Evolutionary conservation across 2,329 filamentous ascomycete genomes (phyloP), one percentile per base, ranked within the genome.

Genomic region (Macrophomina phaseolina): DNA sequence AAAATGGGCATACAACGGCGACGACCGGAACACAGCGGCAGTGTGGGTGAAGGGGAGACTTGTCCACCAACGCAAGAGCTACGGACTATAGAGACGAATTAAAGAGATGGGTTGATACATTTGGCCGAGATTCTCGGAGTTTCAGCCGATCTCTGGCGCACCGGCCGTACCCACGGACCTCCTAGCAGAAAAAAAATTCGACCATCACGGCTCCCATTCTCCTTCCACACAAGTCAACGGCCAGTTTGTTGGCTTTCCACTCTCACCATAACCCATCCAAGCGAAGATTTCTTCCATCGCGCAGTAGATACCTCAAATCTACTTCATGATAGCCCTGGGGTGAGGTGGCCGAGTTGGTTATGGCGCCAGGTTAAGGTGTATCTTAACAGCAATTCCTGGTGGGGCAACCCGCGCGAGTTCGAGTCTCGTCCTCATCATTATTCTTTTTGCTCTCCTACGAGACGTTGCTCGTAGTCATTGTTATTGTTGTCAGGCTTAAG

Each of bases 1-100:
- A 63, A 99, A 99, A 83, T 99, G 95, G 95, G 83, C 98, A 68
- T 99, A 91, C 80, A 91, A 88, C 70, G 95, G 95, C 0, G 94
- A 98, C 81, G 95, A 98, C 80, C 84, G 94, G 71, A 98, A 98
- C 78, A 94, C 93, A 2, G 85, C 85, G 72, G 89, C 85, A 71
- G 95, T 99, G 5, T 99, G 94, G 94, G 93, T 98, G 1, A 89
- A 85, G 75, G 95, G 95, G 2, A 81, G 88, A 69, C 52, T 65
- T 11, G 63, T 65, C n/a, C 63, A 65, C 42, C 51, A 58, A 40
- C 40, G 63, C 9, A 56, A 65, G 63, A 49, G 58, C 58, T 62
- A 38, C 18, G 40, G 4, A n/a, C 46, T 38, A 49, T 49, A 28
- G 48, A 14, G 28, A 7, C 16, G 30, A 11, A 28, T 32, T n/a